A percentile compares a stretch with the other conserved stretches of the same genome.
Conservation (phyloP, 495 filamentous ascomycete genomes). For the Hapsidospora chrysogenum region DNA sequence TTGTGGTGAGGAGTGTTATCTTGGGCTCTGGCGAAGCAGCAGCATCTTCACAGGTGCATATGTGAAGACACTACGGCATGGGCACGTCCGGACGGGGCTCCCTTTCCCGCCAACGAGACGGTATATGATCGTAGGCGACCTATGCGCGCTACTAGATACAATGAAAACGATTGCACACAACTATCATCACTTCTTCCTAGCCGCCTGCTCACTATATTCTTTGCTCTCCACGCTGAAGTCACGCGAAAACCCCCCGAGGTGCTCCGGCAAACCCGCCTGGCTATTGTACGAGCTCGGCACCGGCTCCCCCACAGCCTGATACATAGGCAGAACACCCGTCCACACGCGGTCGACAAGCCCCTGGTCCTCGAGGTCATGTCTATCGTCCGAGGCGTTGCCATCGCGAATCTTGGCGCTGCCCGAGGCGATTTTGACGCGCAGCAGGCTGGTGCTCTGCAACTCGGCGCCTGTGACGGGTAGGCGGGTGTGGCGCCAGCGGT, state of each 20-base stretch:
- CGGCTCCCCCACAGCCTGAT: constrained; percentile 47
- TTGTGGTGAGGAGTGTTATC: constrained; percentile 60
- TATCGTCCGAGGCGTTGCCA: constrained; percentile 55
- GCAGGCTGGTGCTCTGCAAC: constrained; percentile 58
- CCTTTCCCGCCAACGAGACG: no score
- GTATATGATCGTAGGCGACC: not conserved
- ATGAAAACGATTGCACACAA: not conserved
- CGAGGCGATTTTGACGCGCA: constrained; percentile 50
- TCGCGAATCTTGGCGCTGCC: constrained; percentile 67
- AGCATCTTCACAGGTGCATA: no score
- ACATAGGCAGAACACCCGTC: constrained; percentile 75
- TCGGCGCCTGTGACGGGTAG: constrained; percentile 59
- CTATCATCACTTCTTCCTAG: constrained; percentile 1
- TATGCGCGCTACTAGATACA: not conserved
- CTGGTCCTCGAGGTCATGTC: constrained; percentile 45
- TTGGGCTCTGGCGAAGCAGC: no score
- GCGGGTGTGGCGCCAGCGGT: constrained; percentile 54
- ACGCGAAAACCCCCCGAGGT: constrained; percentile 40
- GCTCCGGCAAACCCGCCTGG: constrained; percentile 43
- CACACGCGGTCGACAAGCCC: constrained; percentile 46
- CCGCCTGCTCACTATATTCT: constrained; percentile 17
- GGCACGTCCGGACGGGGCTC: no score
- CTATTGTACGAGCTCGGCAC: constrained; percentile 45
- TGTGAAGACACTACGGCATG: no score
- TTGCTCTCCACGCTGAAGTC: constrained; percentile 35